Evolutionary conservation across 352 stramenopile species (phyloP).

Genomic region (Phytophthora idaei): DNA sequence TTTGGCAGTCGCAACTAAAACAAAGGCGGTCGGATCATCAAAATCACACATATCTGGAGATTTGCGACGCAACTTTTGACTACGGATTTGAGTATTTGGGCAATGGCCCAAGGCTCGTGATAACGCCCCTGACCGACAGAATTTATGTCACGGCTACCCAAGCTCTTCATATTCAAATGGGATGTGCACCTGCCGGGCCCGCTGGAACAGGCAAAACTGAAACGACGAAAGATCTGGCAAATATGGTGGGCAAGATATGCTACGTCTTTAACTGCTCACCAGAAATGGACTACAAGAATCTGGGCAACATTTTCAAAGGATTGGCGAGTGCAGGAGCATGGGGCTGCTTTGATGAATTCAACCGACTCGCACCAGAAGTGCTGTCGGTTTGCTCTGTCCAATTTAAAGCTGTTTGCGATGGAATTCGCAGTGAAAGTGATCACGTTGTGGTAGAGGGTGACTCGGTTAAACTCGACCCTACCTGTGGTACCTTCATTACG

Average conservation of each 20-base stretch:
- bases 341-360: constrained; percentile 98
- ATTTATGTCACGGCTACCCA: constrained; percentile 96
- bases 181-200: constrained; percentile 92
- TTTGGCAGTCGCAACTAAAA: constrained; percentile 96
- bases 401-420: constrained; percentile 96
- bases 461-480: constrained; percentile 86
- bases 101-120: constrained; percentile 93
- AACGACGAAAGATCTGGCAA: constrained; percentile 95
- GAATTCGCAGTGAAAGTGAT: constrained; percentile 86
- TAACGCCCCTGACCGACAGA: constrained; percentile 94
- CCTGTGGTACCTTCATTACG: constrained; percentile 95
- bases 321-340: constrained; percentile 92
- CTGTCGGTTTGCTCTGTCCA: constrained; percentile 93
- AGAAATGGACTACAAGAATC: constrained; percentile 96
- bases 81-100: constrained; percentile 97
- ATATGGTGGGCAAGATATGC: constrained; percentile 92
- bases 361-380: constrained; percentile 92
- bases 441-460: constrained; percentile 93
- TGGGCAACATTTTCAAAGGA: constrained; percentile 97
- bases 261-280: constrained; percentile 96
- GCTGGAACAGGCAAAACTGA: constrained; percentile 95
- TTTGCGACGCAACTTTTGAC: constrained; percentile 92
- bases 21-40: constrained; percentile 52
- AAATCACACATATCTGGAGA: constrained; percentile 77
- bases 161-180: constrained; percentile 95